These are phyloP conservation scores for Xylariaceae sp. DNA, from an alignment of 2,329 filamentous ascomycete species.

Conservation along the genomic window DNA sequence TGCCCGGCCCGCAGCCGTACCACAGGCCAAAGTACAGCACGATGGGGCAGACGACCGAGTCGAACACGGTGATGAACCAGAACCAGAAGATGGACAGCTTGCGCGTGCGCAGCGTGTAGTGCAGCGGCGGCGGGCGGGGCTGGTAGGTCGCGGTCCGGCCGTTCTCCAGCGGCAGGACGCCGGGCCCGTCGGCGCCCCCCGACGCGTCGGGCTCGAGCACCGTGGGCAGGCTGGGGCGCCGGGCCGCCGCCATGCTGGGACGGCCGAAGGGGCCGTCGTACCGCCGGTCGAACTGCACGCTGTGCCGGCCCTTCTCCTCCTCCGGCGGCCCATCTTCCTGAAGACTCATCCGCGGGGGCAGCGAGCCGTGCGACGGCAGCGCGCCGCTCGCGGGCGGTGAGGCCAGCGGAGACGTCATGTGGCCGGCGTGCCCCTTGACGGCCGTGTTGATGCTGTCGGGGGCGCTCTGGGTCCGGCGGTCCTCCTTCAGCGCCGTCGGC, in stretches of 20 bases:
- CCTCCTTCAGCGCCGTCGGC: neutral
- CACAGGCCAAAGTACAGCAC: constrained; percentile 53
- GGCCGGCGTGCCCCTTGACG: neutral
- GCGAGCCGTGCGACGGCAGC: neutral
- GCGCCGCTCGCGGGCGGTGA: neutral
- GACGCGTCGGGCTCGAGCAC: neutral
- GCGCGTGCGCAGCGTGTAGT: constrained; percentile 20
- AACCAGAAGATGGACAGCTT: constrained; percentile 51
- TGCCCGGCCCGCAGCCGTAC: constrained; percentile 32
- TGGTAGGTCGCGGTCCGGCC: neutral
- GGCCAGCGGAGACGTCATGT: neutral
- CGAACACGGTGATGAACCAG: constrained; percentile 51
- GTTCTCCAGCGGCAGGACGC: neutral
- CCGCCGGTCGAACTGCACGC: constrained; percentile 17
- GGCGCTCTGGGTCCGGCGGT: constrained; percentile 1
- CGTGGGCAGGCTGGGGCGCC: constrained; percentile 7
- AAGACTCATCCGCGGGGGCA: constrained; percentile 1
- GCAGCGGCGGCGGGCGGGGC: constrained; percentile 8
- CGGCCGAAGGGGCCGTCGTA: constrained; percentile 20
- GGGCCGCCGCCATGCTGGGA: constrained; percentile 15
- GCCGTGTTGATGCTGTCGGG: constrained; percentile 1
- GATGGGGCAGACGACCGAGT: constrained; percentile 50
- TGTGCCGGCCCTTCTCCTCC: constrained; percentile 9
- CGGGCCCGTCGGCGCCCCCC: neutral
- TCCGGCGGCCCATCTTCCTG: neutral